Base-by-base conservation (phyloP, 1,139 yeast species). In the Protomyces arabidopsidicola region DNA sequence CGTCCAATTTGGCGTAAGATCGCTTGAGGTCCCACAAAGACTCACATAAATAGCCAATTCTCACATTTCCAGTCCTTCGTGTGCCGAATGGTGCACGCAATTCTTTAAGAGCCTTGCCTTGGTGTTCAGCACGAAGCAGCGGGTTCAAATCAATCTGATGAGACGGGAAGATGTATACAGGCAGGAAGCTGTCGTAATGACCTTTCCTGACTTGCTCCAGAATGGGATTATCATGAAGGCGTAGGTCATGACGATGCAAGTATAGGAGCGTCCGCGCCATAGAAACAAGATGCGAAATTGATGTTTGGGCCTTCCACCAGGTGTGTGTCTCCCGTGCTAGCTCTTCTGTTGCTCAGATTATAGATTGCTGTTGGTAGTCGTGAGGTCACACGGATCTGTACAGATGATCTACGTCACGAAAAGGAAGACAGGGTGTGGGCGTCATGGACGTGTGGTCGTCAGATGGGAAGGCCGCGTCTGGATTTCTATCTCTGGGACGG, bases 71-170 rank as follows among this genome's bases (percentile, higher is more conserved):
- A 4, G 62, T 52, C 35, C 62, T 22, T 56, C 62, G 52, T 8
- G 55, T 50, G 6, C 62, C 62, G 22, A 58, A 58, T 16, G 16
- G 14, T n/a, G 56, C 52, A 36, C 36, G 53, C 39, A 58, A 55
- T 14, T 58, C 62, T 42, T n/a, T 16, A 18, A 10, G 48, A 3
- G 16, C 12, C 6, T 18, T 18, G 34, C 56, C 56, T 9, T 34
- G 27, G 39, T 58, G 53, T 18, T 52, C 55, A 10, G 62, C 52
- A 27, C 36, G 51, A 27, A 58, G 39, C 39, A 58, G 35, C 20
- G 62, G 62, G 42, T 56, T 52, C 38, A 58, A 38, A 27, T 58
- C 62, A 48, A 58, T 58, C 52, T 58, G 62, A 39, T 51, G 55
- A 3, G 56, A 52, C 14, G 62, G 62, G 35, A 58, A 58, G 53